Conservation (phyloP, 371 early-diverging fungal species). For the Rhizopus sp. region DNA sequence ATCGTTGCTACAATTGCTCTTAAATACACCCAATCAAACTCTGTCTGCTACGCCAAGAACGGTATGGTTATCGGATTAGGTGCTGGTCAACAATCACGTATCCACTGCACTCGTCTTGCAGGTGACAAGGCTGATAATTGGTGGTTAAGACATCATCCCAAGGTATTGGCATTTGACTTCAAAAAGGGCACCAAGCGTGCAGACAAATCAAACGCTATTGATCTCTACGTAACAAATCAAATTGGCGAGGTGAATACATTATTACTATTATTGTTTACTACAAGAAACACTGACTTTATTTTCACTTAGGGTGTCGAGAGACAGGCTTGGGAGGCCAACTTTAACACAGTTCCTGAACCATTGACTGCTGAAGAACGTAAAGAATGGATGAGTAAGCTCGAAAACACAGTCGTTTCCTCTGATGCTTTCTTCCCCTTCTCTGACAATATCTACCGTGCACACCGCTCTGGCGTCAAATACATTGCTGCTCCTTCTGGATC, state of each 20-base stretch:
- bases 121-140: conserved; percentile 98
- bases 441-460: conserved; percentile 92
- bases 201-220: conserved; percentile 96
- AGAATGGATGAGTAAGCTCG: conserved; percentile 72
- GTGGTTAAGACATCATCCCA: conserved; percentile 96
- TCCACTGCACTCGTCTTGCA: conserved; percentile 97
- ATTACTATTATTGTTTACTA: neutral
- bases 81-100: conserved; percentile 97
- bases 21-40: conserved; percentile 98
- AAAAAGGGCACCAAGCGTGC: conserved; percentile 89
- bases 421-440: conserved; percentile 99
- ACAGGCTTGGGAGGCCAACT: conserved; percentile 78
- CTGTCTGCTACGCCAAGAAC: conserved; percentile 96
- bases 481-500: conserved; percentile 92
- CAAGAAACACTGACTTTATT: neutral
- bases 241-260: conserved; percentile 60
- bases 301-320: conserved; percentile 64
- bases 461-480: conserved; percentile 83
- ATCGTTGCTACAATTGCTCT: conserved; percentile 96
- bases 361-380: conserved; percentile 81
- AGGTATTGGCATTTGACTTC: conserved; percentile 84
- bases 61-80: conserved; percentile 98
- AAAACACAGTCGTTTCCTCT: conserved; percentile 82
- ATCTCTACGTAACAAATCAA: conserved; percentile 87
- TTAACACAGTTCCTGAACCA: conserved; percentile 76